Base-by-base conservation (phyloP, 257 asterid species). In the Anisodus tanguticus region DNA sequence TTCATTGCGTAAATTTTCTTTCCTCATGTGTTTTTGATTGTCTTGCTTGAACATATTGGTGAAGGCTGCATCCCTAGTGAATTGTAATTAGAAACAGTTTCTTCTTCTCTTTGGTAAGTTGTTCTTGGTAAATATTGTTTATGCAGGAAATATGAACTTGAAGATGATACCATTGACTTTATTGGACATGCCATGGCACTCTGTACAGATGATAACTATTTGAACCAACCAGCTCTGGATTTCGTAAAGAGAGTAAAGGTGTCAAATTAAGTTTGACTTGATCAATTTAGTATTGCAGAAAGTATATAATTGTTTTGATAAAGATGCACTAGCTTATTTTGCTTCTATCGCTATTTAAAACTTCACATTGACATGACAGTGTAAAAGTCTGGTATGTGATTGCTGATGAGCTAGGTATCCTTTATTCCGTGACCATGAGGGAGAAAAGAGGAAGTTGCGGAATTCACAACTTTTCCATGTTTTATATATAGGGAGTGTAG, bases 161-260 rank as follows among this genome's bases (percentile, higher is more conserved):
- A 95, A 90, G 98, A 89, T 10, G 92, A 95, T 88, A 97, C 99
- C 4, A 87, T 95, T 67, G 98, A 92, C 88, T 97, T 97, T 80
- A 93, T 97, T 47, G 98, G 99, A 74, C 99, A 97, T 87, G 95
- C 98, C 78, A 86, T 93, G 87, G 99, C 99, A 22, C 97, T 97
- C 84, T 93, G 92, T 66, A 88, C 66, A 47, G 89, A 90, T 83
- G 99, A 93, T 84, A 84, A 85, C 66, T 97, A 95, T 90, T 93
- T 97, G 95, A 93, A 93, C 83, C 97, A 92, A 91, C 94, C 98
- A 39, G 99, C 99, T 51, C 2, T 92, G 81, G 90, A 86, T 74
- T 97, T 95, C 84, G 97, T 95, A 47, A 97, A 93, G 92, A 92
- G 97, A 87, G 91, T 97, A 85, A 97, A 95, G 98, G 99, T 96